Conservation (phyloP, 2,329 filamentous ascomycete species). For the Arthrobotrys entomopaga region DNA sequence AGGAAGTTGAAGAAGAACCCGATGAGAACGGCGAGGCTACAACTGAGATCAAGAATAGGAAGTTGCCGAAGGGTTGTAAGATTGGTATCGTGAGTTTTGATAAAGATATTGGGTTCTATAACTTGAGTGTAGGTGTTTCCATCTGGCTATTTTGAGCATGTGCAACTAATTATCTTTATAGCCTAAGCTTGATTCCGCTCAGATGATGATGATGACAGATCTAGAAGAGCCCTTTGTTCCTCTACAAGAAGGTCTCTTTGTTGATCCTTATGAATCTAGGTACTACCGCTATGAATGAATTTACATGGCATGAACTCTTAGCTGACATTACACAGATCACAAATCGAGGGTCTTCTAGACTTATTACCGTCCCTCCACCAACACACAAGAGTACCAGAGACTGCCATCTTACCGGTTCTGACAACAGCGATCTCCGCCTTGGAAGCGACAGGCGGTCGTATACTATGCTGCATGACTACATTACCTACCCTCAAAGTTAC, state of each 20-base stretch:
- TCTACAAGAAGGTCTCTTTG: slow-evolving; percentile 88
- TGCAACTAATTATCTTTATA: slow-evolving; percentile 60
- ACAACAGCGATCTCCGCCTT: slow-evolving; percentile 86
- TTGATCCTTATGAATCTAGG: slow-evolving; percentile 91
- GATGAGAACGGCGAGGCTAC: slow-evolving; percentile 35
- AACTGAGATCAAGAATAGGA: slow-evolving; percentile 64
- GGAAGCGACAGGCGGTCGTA: slow-evolving; percentile 87
- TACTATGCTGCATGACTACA: slow-evolving; percentile 86
- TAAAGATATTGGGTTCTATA: slow-evolving; percentile 98
- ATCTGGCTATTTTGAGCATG: background rate
- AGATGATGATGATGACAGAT: slow-evolving; percentile 99
- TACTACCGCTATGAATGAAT: slow-evolving; percentile 60
- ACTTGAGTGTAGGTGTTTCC: slow-evolving; percentile 75
- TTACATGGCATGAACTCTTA: background rate
- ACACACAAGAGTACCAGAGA: slow-evolving; percentile 87
- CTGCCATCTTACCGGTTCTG: slow-evolving; percentile 83
- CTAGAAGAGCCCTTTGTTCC: slow-evolving; percentile 96
- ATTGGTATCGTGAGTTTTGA: slow-evolving; percentile 96
- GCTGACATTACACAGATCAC: slow-evolving; percentile 18
- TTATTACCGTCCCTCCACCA: slow-evolving; percentile 87
- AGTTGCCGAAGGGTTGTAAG: slow-evolving; percentile 77
- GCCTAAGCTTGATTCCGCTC: slow-evolving; percentile 82
- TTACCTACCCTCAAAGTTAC: slow-evolving; percentile 87
- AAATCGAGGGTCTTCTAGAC: slow-evolving; percentile 83
- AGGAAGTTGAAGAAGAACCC: slow-evolving; percentile 64